phyloP scores from a whole-genome alignment of 441 rosid species.

The Hura crepitans region DNA sequence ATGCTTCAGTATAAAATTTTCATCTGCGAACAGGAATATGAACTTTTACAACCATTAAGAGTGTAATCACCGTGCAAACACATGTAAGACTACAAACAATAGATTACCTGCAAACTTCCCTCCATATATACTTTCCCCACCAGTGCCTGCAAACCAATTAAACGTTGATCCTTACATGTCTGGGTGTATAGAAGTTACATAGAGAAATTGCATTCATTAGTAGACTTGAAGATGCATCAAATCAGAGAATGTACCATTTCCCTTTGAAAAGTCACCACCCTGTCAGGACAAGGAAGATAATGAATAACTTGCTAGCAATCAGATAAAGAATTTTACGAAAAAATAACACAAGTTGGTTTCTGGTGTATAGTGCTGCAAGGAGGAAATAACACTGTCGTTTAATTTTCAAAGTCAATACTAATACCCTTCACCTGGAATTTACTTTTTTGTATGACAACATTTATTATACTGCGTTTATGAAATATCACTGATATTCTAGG shows the following conservation, averaged over 20 bases:
- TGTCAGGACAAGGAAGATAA: slow-evolving; percentile 32
- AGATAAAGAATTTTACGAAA: background rate
- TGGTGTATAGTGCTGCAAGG: background rate
- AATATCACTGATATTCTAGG: background rate
- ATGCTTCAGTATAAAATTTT: slow-evolving; percentile 75
- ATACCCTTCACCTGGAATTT: background rate
- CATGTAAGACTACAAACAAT: slow-evolving; percentile 1
- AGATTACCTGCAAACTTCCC: slow-evolving; percentile 84
- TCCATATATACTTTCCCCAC: slow-evolving; percentile 97
- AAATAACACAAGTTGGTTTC: background rate
- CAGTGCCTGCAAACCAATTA: slow-evolving; percentile 94
- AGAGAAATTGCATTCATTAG: slow-evolving; percentile 33
- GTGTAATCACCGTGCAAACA: slow-evolving; percentile 3
- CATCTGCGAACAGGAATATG: slow-evolving; percentile 51
- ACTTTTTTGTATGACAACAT: background rate
- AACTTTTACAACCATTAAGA: slow-evolving; percentile 13
- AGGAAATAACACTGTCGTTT: background rate
- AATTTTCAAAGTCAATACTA: background rate
- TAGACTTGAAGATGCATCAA: slow-evolving; percentile 20
- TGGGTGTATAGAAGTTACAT: slow-evolving; percentile 41
- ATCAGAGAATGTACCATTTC: slow-evolving; percentile 66
- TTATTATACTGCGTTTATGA: background rate
- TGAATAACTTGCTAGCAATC: slow-evolving; percentile 19
- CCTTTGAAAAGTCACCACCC: slow-evolving; percentile 98
- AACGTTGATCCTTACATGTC: slow-evolving; percentile 51